These are phyloP conservation scores for Mangifera indica DNA, from an alignment of 345 rosid species.

Conservation along the genomic window DNA sequence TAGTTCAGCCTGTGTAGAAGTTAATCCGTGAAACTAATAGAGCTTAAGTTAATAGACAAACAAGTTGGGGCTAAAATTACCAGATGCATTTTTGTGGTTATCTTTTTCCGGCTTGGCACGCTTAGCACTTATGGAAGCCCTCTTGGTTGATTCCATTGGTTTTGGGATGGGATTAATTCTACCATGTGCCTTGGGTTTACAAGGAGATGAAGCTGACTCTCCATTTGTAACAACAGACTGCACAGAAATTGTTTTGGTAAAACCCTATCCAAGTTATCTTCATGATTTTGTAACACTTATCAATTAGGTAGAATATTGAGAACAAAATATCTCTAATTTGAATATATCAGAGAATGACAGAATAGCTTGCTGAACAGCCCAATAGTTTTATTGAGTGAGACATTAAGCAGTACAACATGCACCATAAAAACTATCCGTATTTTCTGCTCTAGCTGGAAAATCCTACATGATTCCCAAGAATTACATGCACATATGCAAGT, in stretches of 20 bases:
- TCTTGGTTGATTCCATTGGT: slow-evolving; percentile 44
- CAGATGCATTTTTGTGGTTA: slow-evolving; percentile 32
- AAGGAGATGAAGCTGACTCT: slow-evolving; percentile 37
- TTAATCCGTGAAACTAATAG: background rate
- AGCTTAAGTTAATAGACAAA: background rate
- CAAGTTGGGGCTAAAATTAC: slow-evolving; percentile 25
- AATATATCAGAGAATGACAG: background rate
- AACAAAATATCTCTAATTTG: background rate
- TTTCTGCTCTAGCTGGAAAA: background rate
- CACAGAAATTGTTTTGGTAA: slow-evolving; percentile 16
- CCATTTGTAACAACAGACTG: slow-evolving; percentile 41
- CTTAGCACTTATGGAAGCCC: slow-evolving; percentile 52
- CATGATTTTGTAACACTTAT: background rate
- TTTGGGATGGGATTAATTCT: slow-evolving; percentile 36
- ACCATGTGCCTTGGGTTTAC: slow-evolving; percentile 43
- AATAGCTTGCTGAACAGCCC: background rate
- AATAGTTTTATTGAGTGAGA: background rate
- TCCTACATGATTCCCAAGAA: background rate
- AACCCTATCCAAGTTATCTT: slow-evolving; percentile 7
- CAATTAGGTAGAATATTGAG: background rate
- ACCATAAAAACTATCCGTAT: background rate
- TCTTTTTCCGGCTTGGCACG: slow-evolving; percentile 53
- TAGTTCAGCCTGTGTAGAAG: background rate
- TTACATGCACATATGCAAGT: slow-evolving; percentile 11
- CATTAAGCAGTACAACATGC: background rate